Conservation (phyloP, 1,284 basidiomycete genomes). For the Trametes versicolor region DNA sequence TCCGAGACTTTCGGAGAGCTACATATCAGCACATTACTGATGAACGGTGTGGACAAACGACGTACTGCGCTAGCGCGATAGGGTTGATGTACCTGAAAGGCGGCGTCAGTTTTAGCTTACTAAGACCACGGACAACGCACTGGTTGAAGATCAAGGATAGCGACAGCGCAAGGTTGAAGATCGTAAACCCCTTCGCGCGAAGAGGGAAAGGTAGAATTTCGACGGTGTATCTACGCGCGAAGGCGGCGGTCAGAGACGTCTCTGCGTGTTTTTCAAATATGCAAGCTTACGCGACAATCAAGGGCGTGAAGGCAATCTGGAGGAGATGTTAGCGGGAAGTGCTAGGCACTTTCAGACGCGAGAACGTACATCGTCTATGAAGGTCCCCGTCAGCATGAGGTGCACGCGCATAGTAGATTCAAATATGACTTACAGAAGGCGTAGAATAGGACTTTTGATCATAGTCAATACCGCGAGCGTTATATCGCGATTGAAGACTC, state of each 20-base stretch:
- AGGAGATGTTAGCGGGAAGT: not conserved
- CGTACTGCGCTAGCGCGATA: conserved; percentile 49
- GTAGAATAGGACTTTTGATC: conserved; percentile 48
- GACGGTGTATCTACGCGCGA: conserved; percentile 55
- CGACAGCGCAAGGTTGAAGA: conserved; percentile 62
- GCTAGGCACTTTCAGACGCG: not conserved
- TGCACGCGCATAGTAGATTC: not conserved
- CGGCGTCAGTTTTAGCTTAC: not conserved
- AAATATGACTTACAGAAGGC: conserved; percentile 52
- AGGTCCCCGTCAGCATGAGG: not conserved
- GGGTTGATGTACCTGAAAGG: conserved; percentile 51
- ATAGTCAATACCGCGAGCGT: not conserved
- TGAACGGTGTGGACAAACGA: conserved; percentile 1
- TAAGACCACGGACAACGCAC: conserved; percentile 37
- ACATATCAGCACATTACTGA: no score
- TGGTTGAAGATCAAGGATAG: conserved; percentile 70
- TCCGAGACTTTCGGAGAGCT: conserved; percentile 34
- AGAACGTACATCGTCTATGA: conserved; percentile 44
- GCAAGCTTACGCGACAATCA: conserved; percentile 56
- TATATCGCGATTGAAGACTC: conserved; percentile 25
- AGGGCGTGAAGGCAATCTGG: conserved; percentile 61
- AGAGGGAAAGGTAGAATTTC: conserved; percentile 67
- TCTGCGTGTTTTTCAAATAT: no score
- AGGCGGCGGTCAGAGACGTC: not conserved
- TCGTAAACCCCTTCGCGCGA: conserved; percentile 69